Base-by-base conservation (phyloP, 2,329 filamentous ascomycete species). In the Talaromyces funiculosus region DNA sequence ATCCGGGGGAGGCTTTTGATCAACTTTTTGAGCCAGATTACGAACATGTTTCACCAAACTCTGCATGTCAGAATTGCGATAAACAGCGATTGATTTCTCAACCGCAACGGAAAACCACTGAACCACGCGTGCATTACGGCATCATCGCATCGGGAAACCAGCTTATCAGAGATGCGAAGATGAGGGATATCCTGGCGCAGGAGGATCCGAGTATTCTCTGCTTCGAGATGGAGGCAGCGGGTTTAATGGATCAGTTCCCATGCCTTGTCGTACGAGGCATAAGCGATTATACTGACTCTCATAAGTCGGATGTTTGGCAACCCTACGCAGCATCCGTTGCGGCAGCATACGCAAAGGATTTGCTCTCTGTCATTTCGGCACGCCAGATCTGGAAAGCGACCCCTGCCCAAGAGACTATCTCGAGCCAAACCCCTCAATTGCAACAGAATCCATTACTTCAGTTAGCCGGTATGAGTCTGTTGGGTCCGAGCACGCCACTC, bases 101-200 rank as follows among this genome's bases (percentile, higher is more conserved):
- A 12, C 20, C 31, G 35, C 14, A 33, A 16, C 57, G 57, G 4
- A 59, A 37, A 6, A 51, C 42, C 14, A 51, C 35, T 16, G 57
- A 59, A 40, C 45, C 57, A 3, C 42, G 35, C 29, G 58, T 67
- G 4, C 65, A 66, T 40, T 66, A 66, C 53, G 66, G 66, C 12
- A 29, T 61, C 12, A 65, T 67, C 35, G 64, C 63, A 14, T 67
- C 66, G 3, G 66, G 51, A 0, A 64, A 68, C 37, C 49, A 51
- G 16, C 7, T 68, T 1, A 63, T 67, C 12, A 61, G 63, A 31
- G 53, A 67, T 35, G 65, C 59, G 14, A 33, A 49, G 20, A 38
- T 45, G 31, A 33, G 65, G 20, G 63, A 68, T 45, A 38, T n/a
- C 14, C 45, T 66, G 10, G 33, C 37, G 3, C 26, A 58, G 22